phyloP scores from a whole-genome alignment of 1,284 basidiomycete species.

The Takashimella koratensis region DNA sequence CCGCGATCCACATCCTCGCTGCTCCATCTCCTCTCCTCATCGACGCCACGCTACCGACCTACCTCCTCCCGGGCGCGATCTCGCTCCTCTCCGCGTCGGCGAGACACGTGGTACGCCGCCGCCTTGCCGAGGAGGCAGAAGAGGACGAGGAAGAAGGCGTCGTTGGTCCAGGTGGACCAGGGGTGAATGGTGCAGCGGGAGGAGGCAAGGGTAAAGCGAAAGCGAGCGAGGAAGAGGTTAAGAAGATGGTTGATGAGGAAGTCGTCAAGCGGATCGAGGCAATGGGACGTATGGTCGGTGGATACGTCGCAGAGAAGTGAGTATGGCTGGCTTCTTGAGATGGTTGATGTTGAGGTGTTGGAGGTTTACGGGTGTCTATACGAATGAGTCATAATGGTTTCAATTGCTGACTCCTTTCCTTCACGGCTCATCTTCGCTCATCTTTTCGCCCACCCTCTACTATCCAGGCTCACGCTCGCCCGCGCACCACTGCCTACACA shows the following conservation, averaged over 20 bases:
- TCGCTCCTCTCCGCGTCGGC: constrained; percentile 67
- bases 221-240: constrained; percentile 41
- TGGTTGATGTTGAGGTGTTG: neutral
- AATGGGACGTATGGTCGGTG: constrained; percentile 82
- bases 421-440: too few relatives aligned
- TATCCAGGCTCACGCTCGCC: constrained; percentile 67
- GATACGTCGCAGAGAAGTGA: constrained; percentile 78
- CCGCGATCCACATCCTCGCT: constrained; percentile 42
- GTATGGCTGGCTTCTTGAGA: constrained; percentile 24
- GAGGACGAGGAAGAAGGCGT: constrained; percentile 30
- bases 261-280: constrained; percentile 67
- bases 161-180: neutral
- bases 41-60: constrained; percentile 74
- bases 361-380: too few relatives aligned
- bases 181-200: constrained; percentile 19
- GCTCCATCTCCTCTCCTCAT: constrained; percentile 52
- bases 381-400: too few relatives aligned
- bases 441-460: too few relatives aligned
- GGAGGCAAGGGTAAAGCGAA: constrained; percentile 45
- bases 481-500: constrained; percentile 72
- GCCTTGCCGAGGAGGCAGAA: constrained; percentile 35
- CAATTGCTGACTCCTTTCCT: too few relatives aligned
- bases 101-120: constrained; percentile 58
- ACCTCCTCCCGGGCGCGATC: constrained; percentile 77
- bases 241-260: constrained; percentile 62